A percentile compares a stretch with the other conserved stretches of the same genome.
Conservation (phyloP, 2,329 filamentous ascomycete species). For the Dendrostoma leiphaemia region DNA sequence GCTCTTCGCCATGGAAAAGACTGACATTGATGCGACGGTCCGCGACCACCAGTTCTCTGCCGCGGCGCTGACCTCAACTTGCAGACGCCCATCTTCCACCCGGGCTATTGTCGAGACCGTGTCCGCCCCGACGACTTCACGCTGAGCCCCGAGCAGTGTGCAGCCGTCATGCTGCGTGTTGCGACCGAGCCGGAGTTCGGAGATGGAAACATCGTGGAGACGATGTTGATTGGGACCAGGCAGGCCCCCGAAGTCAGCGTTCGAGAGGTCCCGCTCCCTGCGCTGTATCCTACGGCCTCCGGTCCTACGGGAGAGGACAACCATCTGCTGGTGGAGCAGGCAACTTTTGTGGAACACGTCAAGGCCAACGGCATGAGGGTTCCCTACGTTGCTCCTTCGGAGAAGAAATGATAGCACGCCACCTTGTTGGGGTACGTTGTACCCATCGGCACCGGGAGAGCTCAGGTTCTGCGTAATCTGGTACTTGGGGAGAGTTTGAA, state of each 20-base stretch:
- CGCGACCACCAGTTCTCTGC: too few species aligned
- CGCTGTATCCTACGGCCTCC: conserved; percentile 5
- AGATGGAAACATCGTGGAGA: conserved; percentile 22
- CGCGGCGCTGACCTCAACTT: too few species aligned
- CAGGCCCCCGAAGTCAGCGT: conserved; percentile 12
- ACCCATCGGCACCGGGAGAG: too few species aligned
- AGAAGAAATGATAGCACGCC: too few species aligned
- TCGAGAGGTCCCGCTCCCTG: conserved; percentile 16
- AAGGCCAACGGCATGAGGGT: neutral
- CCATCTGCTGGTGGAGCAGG: neutral
- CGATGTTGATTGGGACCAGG: conserved; percentile 17
- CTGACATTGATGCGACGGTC: too few species aligned
- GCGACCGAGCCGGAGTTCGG: conserved; percentile 19
- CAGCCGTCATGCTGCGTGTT: conserved; percentile 16
- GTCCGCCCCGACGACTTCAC: conserved; percentile 12
- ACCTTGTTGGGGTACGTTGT: too few species aligned
- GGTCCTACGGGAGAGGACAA: neutral
- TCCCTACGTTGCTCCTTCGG: too few species aligned
- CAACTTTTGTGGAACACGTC: neutral
- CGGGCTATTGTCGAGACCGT: conserved; percentile 16
- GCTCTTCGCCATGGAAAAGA: too few species aligned
- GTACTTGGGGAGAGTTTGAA: too few species aligned
- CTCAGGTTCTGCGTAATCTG: too few species aligned
- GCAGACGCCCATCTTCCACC: conserved; percentile 15
- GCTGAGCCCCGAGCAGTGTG: conserved; percentile 8